Conservation (phyloP, 2,329 filamentous ascomycete genomes). For the Tolypocladium guangdongense region DNA sequence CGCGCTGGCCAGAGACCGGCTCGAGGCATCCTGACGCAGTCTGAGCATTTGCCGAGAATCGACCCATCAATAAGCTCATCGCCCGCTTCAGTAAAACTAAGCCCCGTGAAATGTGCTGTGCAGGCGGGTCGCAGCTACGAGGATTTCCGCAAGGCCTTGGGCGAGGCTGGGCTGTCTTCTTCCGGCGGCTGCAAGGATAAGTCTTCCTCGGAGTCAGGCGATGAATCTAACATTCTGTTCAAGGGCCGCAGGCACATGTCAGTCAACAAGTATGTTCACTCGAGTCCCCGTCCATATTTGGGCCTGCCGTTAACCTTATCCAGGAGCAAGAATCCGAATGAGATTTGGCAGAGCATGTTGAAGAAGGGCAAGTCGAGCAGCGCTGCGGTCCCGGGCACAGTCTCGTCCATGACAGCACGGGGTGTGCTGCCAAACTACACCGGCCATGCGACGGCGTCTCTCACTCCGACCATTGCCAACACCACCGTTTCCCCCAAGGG, state of each 20-base stretch:
- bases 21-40: constrained; percentile 20
- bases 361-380: constrained; percentile 41
- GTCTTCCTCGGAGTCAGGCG: constrained; percentile 18
- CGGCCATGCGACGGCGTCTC: constrained; percentile 40
- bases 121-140: constrained; percentile 15
- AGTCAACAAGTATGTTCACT: constrained; percentile 17
- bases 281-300: background rate
- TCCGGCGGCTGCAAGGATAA: constrained; percentile 10
- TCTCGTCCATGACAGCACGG: constrained; percentile 42
- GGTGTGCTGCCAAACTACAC: constrained; percentile 43
- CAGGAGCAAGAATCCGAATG: constrained; percentile 29
- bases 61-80: constrained; percentile 11
- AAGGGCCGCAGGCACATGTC: constrained; percentile 21
- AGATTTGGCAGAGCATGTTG: constrained; percentile 39
- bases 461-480: constrained; percentile 33
- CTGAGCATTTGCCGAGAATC: constrained; percentile 17
- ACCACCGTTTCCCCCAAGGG: constrained; percentile 20
- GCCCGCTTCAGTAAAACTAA: constrained; percentile 11
- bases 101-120: constrained; percentile 11
- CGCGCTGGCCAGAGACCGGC: constrained; percentile 7
- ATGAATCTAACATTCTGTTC: constrained; percentile 26
- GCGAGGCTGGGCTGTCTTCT: constrained; percentile 1
- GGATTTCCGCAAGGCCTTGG: constrained; percentile 15
- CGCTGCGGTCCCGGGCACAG: constrained; percentile 31
- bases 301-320: constrained; percentile 5